These are phyloP conservation scores for Apostasia ramifera DNA, from an alignment of 106 monocot genomes.

Conservation along the genomic window DNA sequence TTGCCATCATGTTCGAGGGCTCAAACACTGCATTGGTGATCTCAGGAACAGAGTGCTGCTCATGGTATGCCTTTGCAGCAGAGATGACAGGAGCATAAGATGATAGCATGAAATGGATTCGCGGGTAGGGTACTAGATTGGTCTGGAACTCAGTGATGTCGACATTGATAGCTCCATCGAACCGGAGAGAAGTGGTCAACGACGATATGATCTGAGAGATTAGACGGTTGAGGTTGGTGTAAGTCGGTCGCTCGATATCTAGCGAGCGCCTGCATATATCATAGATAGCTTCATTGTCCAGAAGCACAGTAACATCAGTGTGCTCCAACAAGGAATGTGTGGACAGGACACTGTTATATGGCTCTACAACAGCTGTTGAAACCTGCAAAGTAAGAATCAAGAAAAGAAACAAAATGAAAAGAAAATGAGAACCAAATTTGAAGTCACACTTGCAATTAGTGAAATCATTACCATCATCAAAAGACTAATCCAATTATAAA, in stretches of 20 bases:
- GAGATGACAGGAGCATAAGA: constrained; percentile 42
- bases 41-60: constrained; percentile 30
- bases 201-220: constrained; percentile 42
- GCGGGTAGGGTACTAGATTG: constrained; percentile 35
- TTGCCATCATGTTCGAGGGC: constrained; percentile 35
- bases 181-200: constrained; percentile 30
- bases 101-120: constrained; percentile 42
- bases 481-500: too few species aligned
- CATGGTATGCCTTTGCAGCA: constrained; percentile 29
- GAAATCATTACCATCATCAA: too few species aligned
- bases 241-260: constrained; percentile 42
- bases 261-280: constrained; percentile 42
- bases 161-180: constrained; percentile 38
- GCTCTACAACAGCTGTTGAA: constrained; percentile 28
- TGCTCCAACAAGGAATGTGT: constrained; percentile 26
- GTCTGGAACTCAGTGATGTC: constrained; percentile 41
- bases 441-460: too few species aligned
- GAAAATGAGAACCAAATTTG: too few species aligned
- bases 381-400: constrained; percentile 10
- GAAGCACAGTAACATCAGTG: constrained; percentile 24
- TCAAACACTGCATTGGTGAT: constrained; percentile 38
- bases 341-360: constrained; percentile 30
- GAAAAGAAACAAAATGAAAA: too few species aligned
- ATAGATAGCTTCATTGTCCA: constrained; percentile 36
- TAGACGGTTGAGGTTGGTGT: constrained; percentile 45